These are phyloP conservation scores for Aspergillus hortae DNA, from an alignment of 2,329 filamentous ascomycete genomes.

Conservation along the genomic window DNA sequence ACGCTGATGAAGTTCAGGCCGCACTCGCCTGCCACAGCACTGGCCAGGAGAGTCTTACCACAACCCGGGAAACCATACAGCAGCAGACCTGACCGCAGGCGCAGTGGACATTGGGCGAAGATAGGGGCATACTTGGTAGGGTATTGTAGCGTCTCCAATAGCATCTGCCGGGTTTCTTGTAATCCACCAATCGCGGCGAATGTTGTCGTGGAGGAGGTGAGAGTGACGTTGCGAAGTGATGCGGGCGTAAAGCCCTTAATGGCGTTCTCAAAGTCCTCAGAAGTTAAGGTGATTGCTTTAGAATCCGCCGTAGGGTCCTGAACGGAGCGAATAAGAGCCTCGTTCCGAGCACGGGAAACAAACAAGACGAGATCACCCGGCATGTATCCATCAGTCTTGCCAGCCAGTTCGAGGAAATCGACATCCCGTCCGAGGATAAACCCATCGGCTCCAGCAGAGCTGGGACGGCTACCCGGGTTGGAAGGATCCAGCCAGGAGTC, in stretches of 20 bases:
- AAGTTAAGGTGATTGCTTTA: slow-evolving; percentile 61
- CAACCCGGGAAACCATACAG: slow-evolving; percentile 95
- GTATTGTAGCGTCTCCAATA: slow-evolving; percentile 93
- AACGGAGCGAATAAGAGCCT: slow-evolving; percentile 84
- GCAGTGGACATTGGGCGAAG: slow-evolving; percentile 90
- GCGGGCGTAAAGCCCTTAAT: slow-evolving; percentile 92
- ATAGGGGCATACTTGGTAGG: slow-evolving; percentile 97
- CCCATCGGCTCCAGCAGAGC: slow-evolving; percentile 51
- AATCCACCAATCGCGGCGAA: slow-evolving; percentile 91
- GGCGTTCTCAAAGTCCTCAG: slow-evolving; percentile 76
- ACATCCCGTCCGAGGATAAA: slow-evolving; percentile 73
- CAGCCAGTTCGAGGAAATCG: slow-evolving; percentile 88
- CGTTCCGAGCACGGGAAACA: slow-evolving; percentile 81
- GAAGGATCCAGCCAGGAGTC: slow-evolving; percentile 76
- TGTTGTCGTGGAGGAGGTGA: slow-evolving; percentile 88
- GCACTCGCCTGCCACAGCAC: slow-evolving; percentile 95
- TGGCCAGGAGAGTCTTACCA: slow-evolving; percentile 92
- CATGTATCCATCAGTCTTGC: slow-evolving; percentile 97
- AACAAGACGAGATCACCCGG: slow-evolving; percentile 86
- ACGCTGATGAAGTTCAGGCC: slow-evolving; percentile 98
- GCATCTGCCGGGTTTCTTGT: slow-evolving; percentile 77
- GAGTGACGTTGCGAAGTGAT: slow-evolving; percentile 86
- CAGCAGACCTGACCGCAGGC: slow-evolving; percentile 87
- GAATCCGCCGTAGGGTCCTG: slow-evolving; percentile 49
- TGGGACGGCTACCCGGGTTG: slow-evolving; percentile 52